A percentile compares a stretch with the other conserved stretches of the same genome.
Evolutionary conservation across 73 alveolate species (phyloP).

Genomic region (Stentor roeselii): DNA sequence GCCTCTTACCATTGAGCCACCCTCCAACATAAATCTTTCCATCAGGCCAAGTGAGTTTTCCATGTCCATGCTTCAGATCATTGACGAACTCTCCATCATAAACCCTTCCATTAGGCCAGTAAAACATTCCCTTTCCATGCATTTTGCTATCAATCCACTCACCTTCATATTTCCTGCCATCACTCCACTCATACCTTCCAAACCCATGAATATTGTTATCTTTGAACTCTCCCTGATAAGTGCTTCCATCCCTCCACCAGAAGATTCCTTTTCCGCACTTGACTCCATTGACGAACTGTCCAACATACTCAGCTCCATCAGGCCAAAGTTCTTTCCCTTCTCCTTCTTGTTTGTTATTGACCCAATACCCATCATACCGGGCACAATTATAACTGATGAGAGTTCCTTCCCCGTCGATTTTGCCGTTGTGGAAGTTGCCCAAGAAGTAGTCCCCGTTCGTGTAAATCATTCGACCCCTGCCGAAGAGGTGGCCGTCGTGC

Average conservation of each 20-base stretch:
- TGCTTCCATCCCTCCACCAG: constrained; percentile 14
- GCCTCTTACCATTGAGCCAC: constrained; percentile 55
- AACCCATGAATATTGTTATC: constrained; percentile 44
- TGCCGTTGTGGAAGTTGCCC: constrained; percentile 34
- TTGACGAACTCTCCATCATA: constrained; percentile 60
- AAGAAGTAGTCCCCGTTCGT: constrained; percentile 29
- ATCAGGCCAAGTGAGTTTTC: constrained; percentile 58
- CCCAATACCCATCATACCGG: constrained; percentile 45
- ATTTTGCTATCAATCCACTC: constrained; percentile 45
- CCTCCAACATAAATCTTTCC: constrained; percentile 65
- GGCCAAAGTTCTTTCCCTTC: constrained; percentile 56
- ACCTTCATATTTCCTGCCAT: constrained; percentile 43
- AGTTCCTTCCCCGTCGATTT: constrained; percentile 42
- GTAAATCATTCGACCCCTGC: constrained; percentile 32
- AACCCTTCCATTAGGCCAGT: constrained; percentile 61
- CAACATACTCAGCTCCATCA: constrained; percentile 41
- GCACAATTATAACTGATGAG: constrained; percentile 32
- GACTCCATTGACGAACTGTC: constrained; percentile 32
- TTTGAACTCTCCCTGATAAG: constrained; percentile 49
- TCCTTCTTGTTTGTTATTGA: constrained; percentile 45
- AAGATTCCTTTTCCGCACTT: constrained; percentile 30
- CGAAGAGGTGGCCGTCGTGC: too few relatives aligned
- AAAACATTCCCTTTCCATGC: constrained; percentile 62
- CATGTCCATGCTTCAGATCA: constrained; percentile 61
- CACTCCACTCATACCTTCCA: constrained; percentile 44